Evolutionary conservation across 345 rosid species (phyloP).

Genomic region (Boechera retrofracta): DNA sequence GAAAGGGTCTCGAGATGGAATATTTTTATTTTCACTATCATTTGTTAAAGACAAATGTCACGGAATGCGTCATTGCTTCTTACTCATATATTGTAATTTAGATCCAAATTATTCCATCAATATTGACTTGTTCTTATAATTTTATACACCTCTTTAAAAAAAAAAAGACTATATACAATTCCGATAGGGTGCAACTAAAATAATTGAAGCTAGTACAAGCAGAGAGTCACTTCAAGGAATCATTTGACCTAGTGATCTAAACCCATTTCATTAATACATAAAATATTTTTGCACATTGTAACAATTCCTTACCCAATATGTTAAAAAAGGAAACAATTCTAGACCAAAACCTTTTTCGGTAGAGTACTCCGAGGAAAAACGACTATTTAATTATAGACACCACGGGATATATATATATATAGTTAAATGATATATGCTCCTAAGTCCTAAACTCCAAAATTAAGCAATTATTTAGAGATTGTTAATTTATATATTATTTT

Average conservation of each 20-base stretch:
- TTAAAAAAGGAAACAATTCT: neutral
- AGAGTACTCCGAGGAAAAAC: neutral
- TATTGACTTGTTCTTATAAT: conserved; percentile 27
- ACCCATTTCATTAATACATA: neutral
- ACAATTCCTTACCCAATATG: neutral
- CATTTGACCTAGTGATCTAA: conserved; percentile 18
- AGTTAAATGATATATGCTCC: conserved; percentile 6
- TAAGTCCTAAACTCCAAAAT: conserved; percentile 5
- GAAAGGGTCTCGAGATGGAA: conserved; percentile 2
- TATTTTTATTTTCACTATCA: conserved; percentile 2
- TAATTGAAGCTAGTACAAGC: neutral
- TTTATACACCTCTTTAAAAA: neutral
- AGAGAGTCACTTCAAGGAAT: conserved; percentile 2
- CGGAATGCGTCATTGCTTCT: conserved; percentile 6
- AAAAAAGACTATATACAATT: neutral
- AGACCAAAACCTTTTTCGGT: conserved; percentile 18
- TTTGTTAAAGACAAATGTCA: conserved; percentile 22
- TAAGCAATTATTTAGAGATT: conserved; percentile 12
- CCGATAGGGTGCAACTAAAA: conserved; percentile 3
- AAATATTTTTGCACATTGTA: neutral
- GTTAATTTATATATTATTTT: neutral
- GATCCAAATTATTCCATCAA: neutral
- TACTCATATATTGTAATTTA: neutral
- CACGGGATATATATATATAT: neutral
- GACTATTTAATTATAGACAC: neutral